Base-by-base conservation (phyloP, 768 basidiomycete species). In the Glaciozyma antarctica region DNA sequence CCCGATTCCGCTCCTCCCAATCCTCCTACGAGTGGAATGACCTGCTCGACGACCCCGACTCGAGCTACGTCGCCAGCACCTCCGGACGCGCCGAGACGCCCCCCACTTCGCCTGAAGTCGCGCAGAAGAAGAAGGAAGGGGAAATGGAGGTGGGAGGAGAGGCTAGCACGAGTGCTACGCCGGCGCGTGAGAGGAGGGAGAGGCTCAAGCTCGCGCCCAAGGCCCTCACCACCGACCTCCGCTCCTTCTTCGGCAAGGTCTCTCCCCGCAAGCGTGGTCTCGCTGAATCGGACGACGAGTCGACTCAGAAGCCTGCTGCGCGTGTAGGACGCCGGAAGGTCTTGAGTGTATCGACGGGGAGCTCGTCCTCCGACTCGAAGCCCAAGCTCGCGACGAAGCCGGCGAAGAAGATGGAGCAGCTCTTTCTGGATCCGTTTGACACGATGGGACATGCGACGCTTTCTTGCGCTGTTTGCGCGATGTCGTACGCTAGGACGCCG, bases 371-470 rank as follows among this genome's bases (percentile, higher is more conserved):
- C 62, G 44, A 26, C 21, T 17, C 55, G 38, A 62, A 53, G 16
- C 34, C 61, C 34, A 51, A 49, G 32, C 22, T 30, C 58, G 28
- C 54, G 17, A 32, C 54, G 13, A 38, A 38, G 32, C 54, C n/a
- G 38, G 38, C 38, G 38, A 41, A 41, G 13, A 69, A 63, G 53
- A 53, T 65, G 15, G 60, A 63, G 26, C 69, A 70, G 43, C 65
- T 70, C 44, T 70, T 62, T 61, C 65, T 70, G 41, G 69, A 70
- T 58, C 69, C 69, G 34, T 70, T 62, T 63, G 26, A 59, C 5
- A 60, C 56, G 0, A 41, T 63, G 0, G 69, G 69, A 2, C 59
- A 56, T 30, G 49, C 63, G 22, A 67, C 63, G 8, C 41, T 70
- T 17, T 62, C 60, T 2, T 70, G 69, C 57, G 8, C 69, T 6